Conservation (phyloP, 1,139 yeast species). For the Blastobotrys illinoisensis region DNA sequence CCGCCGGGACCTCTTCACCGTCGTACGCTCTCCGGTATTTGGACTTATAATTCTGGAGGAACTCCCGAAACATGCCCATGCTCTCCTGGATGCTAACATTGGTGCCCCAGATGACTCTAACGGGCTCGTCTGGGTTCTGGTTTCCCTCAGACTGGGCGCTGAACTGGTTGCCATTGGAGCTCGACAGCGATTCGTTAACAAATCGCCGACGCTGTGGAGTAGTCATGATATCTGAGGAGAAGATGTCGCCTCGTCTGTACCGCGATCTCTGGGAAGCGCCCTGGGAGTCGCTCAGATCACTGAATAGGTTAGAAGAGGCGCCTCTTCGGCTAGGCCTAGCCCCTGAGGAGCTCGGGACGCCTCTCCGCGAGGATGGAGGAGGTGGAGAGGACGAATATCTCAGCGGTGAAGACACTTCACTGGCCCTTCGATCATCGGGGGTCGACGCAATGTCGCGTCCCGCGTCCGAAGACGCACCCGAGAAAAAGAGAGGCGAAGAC, state of each 20-base stretch:
- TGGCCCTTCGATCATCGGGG: not conserved
- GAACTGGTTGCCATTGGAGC: constrained; percentile 1
- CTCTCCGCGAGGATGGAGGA: constrained; percentile 12
- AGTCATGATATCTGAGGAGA: constrained; percentile 49
- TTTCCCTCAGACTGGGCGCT: constrained; percentile 3
- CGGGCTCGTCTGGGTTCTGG: constrained; percentile 41
- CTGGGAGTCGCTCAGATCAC: constrained; percentile 3
- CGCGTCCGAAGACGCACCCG: constrained; percentile 38
- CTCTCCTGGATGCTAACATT: constrained; percentile 90
- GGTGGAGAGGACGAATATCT: constrained; percentile 43
- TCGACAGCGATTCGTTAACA: constrained; percentile 23
- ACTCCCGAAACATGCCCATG: constrained; percentile 71
- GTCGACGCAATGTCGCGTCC: constrained; percentile 1
- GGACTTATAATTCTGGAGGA: constrained; percentile 74
- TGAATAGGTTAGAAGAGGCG: constrained; percentile 8
- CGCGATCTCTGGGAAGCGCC: constrained; percentile 6
- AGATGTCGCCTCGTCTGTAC: constrained; percentile 49
- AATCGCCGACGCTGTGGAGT: constrained; percentile 43
- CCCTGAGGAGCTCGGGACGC: not conserved
- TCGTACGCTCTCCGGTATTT: constrained; percentile 66
- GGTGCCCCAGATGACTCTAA: constrained; percentile 97
- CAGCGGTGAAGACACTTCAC: constrained; percentile 42
- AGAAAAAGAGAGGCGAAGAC: constrained; percentile 64
- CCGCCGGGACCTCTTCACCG: constrained; percentile 41
- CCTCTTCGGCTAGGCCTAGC: not conserved